phyloP scores from a whole-genome alignment of 164 flowering plant genomes.

The Houttuynia cordata region DNA sequence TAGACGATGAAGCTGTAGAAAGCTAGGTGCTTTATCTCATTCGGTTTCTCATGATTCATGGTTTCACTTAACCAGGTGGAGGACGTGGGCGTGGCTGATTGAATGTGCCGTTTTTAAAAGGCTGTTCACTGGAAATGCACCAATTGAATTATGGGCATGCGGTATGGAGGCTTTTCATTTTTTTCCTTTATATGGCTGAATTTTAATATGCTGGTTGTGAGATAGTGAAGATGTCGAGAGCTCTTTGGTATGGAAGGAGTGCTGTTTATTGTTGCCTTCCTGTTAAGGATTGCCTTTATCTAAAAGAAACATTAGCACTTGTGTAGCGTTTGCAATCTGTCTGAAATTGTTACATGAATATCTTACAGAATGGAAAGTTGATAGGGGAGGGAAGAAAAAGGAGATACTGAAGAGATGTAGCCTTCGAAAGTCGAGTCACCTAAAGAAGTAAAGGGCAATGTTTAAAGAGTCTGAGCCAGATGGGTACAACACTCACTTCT shows the following conservation, averaged over 20 bases:
- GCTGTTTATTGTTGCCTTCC: neutral
- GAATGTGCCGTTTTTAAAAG: neutral
- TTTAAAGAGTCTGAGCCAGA: too few species aligned
- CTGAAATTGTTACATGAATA: too few species aligned
- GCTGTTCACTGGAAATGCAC: neutral
- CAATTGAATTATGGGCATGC: neutral
- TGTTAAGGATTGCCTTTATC: neutral
- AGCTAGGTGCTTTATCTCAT: neutral
- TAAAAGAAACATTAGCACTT: too few species aligned
- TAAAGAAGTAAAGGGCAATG: too few species aligned
- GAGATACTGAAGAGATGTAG: too few species aligned
- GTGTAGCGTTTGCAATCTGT: too few species aligned
- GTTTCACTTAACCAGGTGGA: slow-evolving; percentile 28
- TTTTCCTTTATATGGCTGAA: neutral
- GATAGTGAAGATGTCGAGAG: neutral
- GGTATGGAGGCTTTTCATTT: neutral
- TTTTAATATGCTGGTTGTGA: neutral
- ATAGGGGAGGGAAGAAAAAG: too few species aligned
- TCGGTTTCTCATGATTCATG: neutral
- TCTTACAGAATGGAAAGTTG: too few species aligned
- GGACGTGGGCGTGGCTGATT: slow-evolving; percentile 50
- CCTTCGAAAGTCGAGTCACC: too few species aligned
- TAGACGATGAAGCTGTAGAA: neutral
- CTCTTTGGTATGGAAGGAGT: neutral
- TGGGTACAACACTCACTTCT: too few species aligned